A percentile compares a stretch with the other conserved stretches of the same genome.
phyloP scores from a whole-genome alignment of 208 protist species.

The Kentomonas sorsogonicus region DNA sequence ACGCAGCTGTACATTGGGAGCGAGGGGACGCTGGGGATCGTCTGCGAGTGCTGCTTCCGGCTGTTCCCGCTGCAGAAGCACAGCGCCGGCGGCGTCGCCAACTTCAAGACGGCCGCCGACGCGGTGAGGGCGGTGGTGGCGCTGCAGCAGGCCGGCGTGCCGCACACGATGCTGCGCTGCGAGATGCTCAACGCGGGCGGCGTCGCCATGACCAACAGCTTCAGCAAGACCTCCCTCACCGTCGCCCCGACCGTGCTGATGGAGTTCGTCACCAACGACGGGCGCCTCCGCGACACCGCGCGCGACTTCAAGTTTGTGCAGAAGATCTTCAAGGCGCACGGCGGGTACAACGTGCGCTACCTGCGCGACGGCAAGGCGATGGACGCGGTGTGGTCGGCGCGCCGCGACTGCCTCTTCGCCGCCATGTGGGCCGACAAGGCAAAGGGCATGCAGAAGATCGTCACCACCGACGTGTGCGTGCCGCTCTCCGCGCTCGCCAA shows the following conservation, averaged over 20 bases:
- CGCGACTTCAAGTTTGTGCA: constrained; percentile 18
- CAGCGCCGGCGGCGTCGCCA: constrained; percentile 18
- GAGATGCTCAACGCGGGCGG: constrained; percentile 39
- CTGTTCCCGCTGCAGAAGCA: constrained; percentile 21
- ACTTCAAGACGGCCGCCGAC: constrained; percentile 23
- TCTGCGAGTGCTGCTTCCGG: constrained; percentile 46
- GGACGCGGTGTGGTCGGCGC: constrained; percentile 18
- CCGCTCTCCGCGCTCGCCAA: constrained; percentile 63
- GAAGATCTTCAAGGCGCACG: constrained; percentile 13
- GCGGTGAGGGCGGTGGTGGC: constrained; percentile 28
- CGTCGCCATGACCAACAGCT: constrained; percentile 27
- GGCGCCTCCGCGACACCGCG: constrained; percentile 24
- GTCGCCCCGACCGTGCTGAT: constrained; percentile 44
- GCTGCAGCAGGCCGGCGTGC: constrained; percentile 20
- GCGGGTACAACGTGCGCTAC: constrained; percentile 14
- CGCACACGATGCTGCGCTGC: constrained; percentile 31
- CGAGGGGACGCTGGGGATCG: constrained; percentile 59
- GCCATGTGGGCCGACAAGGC: constrained; percentile 10
- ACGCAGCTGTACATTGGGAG: constrained; percentile 7
- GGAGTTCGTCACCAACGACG: constrained; percentile 28
- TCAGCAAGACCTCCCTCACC: constrained; percentile 15
- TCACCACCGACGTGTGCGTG: constrained; percentile 69
- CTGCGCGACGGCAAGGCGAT: constrained; percentile 11
- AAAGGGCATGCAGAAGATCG: constrained; percentile 16
- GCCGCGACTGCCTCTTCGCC: constrained; percentile 16